Evolutionary conservation across 192 early-diverging fungal species (phyloP).

Genomic region (Ramicandelaber brevisporus): DNA sequence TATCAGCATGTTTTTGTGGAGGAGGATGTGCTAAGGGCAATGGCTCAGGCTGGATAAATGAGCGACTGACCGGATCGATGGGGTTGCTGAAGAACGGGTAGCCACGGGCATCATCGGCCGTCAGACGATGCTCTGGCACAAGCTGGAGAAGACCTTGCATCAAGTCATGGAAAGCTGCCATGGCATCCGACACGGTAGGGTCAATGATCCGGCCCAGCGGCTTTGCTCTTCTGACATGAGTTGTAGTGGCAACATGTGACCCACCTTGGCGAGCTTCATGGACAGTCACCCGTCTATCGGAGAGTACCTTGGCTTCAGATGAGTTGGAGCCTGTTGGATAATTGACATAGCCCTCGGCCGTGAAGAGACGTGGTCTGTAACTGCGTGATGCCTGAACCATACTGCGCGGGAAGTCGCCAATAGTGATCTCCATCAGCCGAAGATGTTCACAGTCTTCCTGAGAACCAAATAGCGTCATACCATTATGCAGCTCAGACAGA

Average conservation of each 20-base stretch:
- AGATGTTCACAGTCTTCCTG: slow-evolving; percentile 74
- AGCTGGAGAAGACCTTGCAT: slow-evolving; percentile 30
- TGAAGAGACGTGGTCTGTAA: too few species aligned
- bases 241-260: too few species aligned
- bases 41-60: slow-evolving; percentile 5
- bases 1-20: too few species aligned
- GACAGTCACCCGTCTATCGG: too few species aligned
- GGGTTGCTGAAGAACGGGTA: slow-evolving; percentile 39
- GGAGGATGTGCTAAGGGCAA: too few species aligned
- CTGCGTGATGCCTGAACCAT: slow-evolving; percentile 12
- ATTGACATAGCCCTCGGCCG: not conserved
- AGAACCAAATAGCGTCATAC: slow-evolving; percentile 68
- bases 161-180: slow-evolving; percentile 22
- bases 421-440: slow-evolving; percentile 58
- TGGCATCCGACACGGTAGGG: slow-evolving; percentile 3
- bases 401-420: slow-evolving; percentile 34
- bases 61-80: too few species aligned
- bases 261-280: slow-evolving; percentile 12
- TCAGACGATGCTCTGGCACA: slow-evolving; percentile 36
- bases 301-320: too few species aligned
- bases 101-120: slow-evolving; percentile 38
- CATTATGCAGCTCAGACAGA: slow-evolving; percentile 61
- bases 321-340: slow-evolving; percentile 1
- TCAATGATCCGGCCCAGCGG: slow-evolving; percentile 5
- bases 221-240: not conserved